A percentile compares a stretch with the other conserved stretches of the same genome.
These are phyloP conservation scores for Neurospora sp. DNA, from an alignment of 495 filamentous ascomycete species.

Conservation along the genomic window DNA sequence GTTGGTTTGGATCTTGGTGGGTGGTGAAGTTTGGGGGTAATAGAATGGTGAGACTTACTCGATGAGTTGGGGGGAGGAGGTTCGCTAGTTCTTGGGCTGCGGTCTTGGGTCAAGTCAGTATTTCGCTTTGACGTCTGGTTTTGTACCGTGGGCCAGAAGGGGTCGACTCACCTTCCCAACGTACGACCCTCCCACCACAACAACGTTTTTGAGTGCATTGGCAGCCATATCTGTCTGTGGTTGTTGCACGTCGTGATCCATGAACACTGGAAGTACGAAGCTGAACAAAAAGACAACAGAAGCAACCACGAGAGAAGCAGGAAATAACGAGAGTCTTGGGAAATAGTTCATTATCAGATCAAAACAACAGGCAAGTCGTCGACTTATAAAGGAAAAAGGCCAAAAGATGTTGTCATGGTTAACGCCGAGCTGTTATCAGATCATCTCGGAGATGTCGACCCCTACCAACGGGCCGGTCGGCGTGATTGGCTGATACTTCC, in stretches of 20 bases:
- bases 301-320: not conserved
- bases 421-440: not conserved
- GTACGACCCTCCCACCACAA: slow-evolving; percentile 20
- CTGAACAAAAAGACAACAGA: not conserved
- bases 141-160: no score
- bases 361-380: not conserved
- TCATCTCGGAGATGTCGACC: not conserved
- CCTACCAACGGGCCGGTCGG: not conserved
- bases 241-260: not conserved
- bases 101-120: not conserved
- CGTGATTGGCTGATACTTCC: not conserved
- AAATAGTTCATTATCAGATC: not conserved
- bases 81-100: slow-evolving; percentile 18
- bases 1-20: not conserved
- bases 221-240: slow-evolving; percentile 5
- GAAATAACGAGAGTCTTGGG: not conserved
- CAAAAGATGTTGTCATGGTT: not conserved
- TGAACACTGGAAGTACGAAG: not conserved
- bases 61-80: slow-evolving; percentile 17
- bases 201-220: slow-evolving; percentile 10
- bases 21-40: no score
- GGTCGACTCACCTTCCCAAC: slow-evolving; percentile 16
- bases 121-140: no score
- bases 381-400: not conserved
- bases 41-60: slow-evolving; percentile 9